Evolutionary conservation across 163 green algal genomes (phyloP).

Genomic region (Volvox carteri): DNA sequence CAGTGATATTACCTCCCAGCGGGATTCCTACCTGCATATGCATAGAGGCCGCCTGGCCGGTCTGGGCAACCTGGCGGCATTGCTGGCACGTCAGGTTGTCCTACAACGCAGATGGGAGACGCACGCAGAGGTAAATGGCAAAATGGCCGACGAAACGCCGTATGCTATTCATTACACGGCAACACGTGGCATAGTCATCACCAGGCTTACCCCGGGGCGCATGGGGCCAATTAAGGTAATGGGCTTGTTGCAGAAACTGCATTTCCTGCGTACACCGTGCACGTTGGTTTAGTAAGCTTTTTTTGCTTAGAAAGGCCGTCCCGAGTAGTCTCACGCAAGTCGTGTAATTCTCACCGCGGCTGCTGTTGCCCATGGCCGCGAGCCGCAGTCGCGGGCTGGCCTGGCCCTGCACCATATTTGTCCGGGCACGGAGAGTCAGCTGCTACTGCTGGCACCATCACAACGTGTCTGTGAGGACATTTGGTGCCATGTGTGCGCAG

Average conservation of each 20-base stretch:
- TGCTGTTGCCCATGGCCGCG: background rate
- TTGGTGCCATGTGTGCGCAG: background rate
- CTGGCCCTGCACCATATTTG: background rate
- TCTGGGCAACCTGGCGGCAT: background rate
- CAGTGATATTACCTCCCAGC: too few relatives aligned
- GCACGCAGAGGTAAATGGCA: too few relatives aligned
- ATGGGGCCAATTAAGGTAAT: background rate
- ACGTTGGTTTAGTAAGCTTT: too few relatives aligned
- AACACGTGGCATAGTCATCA: background rate
- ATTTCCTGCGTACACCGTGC: too few relatives aligned
- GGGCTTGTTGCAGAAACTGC: background rate
- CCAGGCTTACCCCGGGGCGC: background rate
- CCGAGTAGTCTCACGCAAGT: too few relatives aligned
- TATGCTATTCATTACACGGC: background rate
- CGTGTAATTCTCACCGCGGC: background rate
- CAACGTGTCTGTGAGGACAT: background rate
- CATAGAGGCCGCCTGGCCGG: too few relatives aligned
- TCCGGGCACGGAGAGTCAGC: background rate
- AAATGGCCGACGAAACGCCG: too few relatives aligned
- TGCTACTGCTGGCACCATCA: background rate
- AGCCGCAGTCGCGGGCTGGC: background rate
- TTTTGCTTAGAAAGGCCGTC: too few relatives aligned
- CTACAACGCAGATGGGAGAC: too few relatives aligned
- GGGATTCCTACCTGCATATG: too few relatives aligned
- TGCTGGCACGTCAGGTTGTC: too few relatives aligned